These are phyloP conservation scores for Vitis hybrid DNA, from an alignment of 177 flowering plant species.

Conservation along the genomic window DNA sequence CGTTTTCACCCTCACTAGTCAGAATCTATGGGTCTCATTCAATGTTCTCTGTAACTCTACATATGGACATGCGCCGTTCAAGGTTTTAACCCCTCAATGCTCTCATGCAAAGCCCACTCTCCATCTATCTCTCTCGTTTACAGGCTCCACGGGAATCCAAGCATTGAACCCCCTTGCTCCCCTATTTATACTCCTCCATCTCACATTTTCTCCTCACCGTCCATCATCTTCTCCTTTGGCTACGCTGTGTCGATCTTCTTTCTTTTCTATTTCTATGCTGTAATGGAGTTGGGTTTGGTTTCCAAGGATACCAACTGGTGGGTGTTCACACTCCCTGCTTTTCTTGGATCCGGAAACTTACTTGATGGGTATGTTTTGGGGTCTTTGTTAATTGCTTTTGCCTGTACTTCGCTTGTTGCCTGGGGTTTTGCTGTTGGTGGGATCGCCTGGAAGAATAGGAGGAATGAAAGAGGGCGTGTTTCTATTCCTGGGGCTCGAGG, in stretches of 20 bases:
- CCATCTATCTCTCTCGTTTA: background rate
- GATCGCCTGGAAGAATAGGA: conserved; percentile 55
- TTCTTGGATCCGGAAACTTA: conserved; percentile 35
- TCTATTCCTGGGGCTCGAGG: conserved; percentile 66
- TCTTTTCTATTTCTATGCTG: background rate
- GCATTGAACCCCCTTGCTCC: too few relatives aligned
- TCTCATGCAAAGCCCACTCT: background rate
- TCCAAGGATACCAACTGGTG: conserved; percentile 50
- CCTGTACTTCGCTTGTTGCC: conserved; percentile 27
- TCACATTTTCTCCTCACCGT: too few relatives aligned
- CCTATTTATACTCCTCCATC: background rate
- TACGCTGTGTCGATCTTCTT: background rate
- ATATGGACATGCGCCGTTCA: too few relatives aligned
- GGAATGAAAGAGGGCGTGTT: conserved; percentile 33
- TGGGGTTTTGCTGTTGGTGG: conserved; percentile 60
- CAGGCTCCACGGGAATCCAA: background rate
- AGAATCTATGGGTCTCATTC: too few relatives aligned
- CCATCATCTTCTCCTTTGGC: background rate
- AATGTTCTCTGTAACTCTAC: too few relatives aligned
- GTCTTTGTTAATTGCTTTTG: conserved; percentile 17
- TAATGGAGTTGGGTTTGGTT: conserved; percentile 14
- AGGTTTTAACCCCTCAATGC: too few relatives aligned
- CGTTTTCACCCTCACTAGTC: too few relatives aligned
- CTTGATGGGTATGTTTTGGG: conserved; percentile 24
- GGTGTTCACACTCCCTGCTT: conserved; percentile 54